Conservation (phyloP, 768 basidiomycete genomes). For the Pleurotus giganteus region DNA sequence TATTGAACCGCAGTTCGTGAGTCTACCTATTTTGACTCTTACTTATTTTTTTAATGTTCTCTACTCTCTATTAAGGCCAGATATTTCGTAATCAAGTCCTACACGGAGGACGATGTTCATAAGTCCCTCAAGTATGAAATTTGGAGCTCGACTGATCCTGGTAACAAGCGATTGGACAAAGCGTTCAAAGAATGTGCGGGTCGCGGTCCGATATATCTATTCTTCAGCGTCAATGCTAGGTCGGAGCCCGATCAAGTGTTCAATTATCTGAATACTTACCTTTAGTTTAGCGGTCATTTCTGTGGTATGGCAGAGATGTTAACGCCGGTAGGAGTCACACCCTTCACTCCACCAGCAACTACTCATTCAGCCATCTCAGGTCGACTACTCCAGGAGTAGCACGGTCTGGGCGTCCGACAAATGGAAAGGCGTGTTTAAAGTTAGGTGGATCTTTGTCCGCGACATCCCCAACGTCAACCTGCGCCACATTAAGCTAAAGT, state of each 20-base stretch:
- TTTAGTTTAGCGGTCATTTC: conserved; percentile 76
- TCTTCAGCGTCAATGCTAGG: conserved; percentile 97
- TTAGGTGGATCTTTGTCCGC: conserved; percentile 95
- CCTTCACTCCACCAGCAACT: background rate
- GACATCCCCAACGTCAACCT: conserved; percentile 91
- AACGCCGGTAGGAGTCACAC: conserved; percentile 62
- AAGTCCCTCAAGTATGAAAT: conserved; percentile 98
- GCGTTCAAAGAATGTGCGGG: conserved; percentile 95
- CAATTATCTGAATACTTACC: conserved; percentile 2
- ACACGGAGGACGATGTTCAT: conserved; percentile 98
- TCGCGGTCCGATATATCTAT: conserved; percentile 93
- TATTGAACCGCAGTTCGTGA: conserved; percentile 70
- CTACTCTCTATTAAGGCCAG: conserved; percentile 54
- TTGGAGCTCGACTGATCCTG: conserved; percentile 96
- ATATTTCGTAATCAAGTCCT: conserved; percentile 98
- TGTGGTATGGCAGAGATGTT: conserved; percentile 99
- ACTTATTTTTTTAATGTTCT: background rate
- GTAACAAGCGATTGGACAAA: conserved; percentile 95
- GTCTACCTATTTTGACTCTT: conserved; percentile 23
- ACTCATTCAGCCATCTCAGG: conserved; percentile 32
- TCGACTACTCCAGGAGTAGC: conserved; percentile 91
- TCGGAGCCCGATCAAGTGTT: conserved; percentile 19
- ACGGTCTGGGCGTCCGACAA: conserved; percentile 99
- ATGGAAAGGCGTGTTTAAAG: conserved; percentile 99
- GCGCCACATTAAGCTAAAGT: conserved; percentile 88